A percentile compares a stretch with the other conserved stretches of the same genome.
Evolutionary conservation across 495 filamentous ascomycete species (phyloP).

Genomic region (Immersiella caudata): DNA sequence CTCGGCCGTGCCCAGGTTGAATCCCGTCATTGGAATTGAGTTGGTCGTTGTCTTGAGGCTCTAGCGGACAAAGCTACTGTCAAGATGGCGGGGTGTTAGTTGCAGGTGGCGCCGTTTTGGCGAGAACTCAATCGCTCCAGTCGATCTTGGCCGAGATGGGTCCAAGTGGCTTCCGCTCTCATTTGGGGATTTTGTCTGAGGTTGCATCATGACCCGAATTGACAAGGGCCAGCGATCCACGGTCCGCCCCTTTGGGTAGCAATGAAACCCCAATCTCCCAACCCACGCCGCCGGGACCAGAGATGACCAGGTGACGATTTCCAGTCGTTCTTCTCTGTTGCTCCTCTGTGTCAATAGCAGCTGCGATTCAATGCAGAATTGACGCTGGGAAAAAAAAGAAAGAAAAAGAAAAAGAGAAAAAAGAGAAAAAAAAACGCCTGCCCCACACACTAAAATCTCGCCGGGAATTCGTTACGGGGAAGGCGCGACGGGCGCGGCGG

Average conservation of each 20-base stretch:
- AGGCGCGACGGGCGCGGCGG: not conserved
- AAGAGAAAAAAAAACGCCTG: too few species aligned
- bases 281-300: not conserved
- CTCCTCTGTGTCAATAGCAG: not conserved
- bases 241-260: constrained; percentile 8
- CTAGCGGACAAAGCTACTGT: not conserved
- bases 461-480: not conserved
- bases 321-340: not conserved
- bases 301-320: not conserved
- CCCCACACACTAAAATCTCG: not conserved
- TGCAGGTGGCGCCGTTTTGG: constrained; percentile 3
- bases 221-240: constrained; percentile 10
- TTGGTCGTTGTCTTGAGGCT: not conserved
- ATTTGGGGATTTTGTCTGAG: constrained; percentile 1
- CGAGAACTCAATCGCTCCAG: constrained; percentile 9
- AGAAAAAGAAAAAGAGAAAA: too few species aligned
- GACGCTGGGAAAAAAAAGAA: not conserved
- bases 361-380: not conserved
- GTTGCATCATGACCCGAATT: constrained; percentile 17
- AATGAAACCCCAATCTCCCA: not conserved
- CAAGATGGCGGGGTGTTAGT: not conserved
- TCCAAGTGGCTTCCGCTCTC: not conserved
- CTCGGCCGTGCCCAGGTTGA: not conserved
- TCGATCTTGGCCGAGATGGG: constrained; percentile 3
- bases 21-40: not conserved